Evolutionary conservation across 75 land plant species (phyloP).

Genomic region (Azolla pinnata): DNA sequence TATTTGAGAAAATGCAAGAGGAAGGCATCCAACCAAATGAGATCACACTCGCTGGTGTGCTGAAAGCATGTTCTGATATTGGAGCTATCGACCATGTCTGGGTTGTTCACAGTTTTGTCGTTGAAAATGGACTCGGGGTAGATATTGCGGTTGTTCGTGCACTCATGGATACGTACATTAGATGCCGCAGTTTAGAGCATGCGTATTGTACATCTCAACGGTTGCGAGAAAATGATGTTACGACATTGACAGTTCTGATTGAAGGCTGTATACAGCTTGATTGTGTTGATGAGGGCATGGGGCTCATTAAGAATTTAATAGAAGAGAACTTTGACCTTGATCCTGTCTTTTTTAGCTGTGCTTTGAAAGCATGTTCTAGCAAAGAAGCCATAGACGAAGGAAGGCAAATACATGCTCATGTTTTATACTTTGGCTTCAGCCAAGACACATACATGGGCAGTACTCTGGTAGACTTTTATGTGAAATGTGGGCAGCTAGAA

Average conservation of each 20-base stretch:
- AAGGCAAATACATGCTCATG: conserved; percentile 30
- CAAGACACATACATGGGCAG: conserved; percentile 32
- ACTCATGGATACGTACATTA: conserved; percentile 40
- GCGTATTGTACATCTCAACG: conserved; percentile 21
- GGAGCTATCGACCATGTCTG: conserved; percentile 12
- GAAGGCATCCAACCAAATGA: conserved; percentile 7
- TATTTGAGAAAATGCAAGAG: conserved; percentile 15
- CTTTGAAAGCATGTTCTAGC: conserved; percentile 25
- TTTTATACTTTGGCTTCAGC: conserved; percentile 26
- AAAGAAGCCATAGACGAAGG: conserved; percentile 21
- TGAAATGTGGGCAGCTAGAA: conserved; percentile 26
- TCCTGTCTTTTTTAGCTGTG: conserved; percentile 19
- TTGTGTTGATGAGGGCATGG: conserved; percentile 15
- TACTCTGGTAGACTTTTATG: conserved; percentile 41
- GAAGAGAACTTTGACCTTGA: conserved; percentile 16
- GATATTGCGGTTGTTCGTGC: conserved; percentile 29
- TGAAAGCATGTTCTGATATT: conserved; percentile 2
- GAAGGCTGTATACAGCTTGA: conserved; percentile 18
- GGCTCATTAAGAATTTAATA: conserved; percentile 24
- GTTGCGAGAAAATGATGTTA: conserved; percentile 18
- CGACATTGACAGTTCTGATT: conserved; percentile 31
- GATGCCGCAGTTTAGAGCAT: conserved; percentile 24
- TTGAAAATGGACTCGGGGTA: conserved; percentile 15
- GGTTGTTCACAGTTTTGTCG: conserved; percentile 28
- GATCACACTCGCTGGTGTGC: conserved; percentile 4